These are phyloP conservation scores for Tuber calosporum DNA, from an alignment of 495 filamentous ascomycete genomes.

Conservation along the genomic window DNA sequence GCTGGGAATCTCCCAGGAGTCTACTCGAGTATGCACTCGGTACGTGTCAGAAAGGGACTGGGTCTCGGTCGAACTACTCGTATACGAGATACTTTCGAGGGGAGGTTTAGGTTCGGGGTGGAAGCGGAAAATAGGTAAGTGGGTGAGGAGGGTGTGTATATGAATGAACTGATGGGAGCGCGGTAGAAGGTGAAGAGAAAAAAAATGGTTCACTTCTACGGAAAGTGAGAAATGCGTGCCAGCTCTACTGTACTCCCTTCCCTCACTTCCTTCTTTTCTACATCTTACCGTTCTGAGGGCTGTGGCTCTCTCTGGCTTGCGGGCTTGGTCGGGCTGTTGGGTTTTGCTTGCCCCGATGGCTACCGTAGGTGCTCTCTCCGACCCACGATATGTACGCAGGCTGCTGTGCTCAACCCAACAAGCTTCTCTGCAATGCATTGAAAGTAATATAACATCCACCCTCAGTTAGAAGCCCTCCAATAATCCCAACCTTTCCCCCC, in stretches of 20 bases:
- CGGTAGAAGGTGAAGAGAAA: background rate
- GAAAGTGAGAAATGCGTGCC: background rate
- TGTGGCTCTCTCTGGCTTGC: background rate
- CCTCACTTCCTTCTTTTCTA: background rate
- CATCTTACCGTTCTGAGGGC: background rate
- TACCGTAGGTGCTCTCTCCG: background rate
- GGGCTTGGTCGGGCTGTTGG: background rate
- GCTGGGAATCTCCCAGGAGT: slow-evolving; percentile 1
- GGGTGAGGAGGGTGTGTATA: background rate
- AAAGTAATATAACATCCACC: background rate
- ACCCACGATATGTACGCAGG: background rate
- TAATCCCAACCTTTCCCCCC: background rate
- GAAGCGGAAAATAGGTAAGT: background rate
- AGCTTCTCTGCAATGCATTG: background rate
- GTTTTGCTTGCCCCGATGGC: background rate
- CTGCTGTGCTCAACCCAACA: background rate
- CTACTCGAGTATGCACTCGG: slow-evolving; percentile 31
- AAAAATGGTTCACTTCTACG: background rate
- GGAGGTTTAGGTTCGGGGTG: slow-evolving; percentile 1
- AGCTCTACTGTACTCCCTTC: background rate
- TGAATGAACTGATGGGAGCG: background rate
- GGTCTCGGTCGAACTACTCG: slow-evolving; percentile 17
- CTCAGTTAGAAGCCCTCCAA: background rate
- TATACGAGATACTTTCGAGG: background rate
- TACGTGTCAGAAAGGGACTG: slow-evolving; percentile 29